Percentiles rank a stretch among this genome's conserved stretches.
phyloP scores from a whole-genome alignment of 192 early-diverging fungal genomes.

The Diversispora eburnea region DNA sequence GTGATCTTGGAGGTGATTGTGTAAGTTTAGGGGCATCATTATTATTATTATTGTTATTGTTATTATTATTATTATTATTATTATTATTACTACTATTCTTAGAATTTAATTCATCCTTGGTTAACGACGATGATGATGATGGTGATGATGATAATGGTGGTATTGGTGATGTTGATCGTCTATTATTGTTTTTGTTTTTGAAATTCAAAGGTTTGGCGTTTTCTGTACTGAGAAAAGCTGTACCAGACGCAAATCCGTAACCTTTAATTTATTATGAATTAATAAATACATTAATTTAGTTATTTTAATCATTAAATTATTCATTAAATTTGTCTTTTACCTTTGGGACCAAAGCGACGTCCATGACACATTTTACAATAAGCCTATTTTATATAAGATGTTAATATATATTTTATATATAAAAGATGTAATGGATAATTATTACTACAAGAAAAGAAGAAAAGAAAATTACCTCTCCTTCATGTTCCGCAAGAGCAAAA shows the following conservation, averaged over 20 bases:
- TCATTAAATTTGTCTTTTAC: conserved; percentile 29
- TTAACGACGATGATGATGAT: background rate
- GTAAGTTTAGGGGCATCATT: background rate
- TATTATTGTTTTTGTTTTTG: background rate
- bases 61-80: background rate
- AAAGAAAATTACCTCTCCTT: conserved; percentile 44
- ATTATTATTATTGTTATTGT: background rate
- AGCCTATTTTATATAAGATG: conserved; percentile 35
- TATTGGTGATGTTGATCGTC: background rate
- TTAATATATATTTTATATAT: background rate
- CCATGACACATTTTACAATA: conserved; percentile 56
- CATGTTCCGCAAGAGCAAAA: conserved; percentile 47
- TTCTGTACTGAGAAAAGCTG: conserved; percentile 43
- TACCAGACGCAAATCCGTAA: conserved; percentile 42
- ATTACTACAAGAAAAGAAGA: background rate
- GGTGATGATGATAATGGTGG: conserved; percentile 10
- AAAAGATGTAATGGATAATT: background rate
- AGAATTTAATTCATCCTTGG: no score
- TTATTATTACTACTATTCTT: no score
- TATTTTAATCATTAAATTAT: background rate
- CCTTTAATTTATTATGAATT: conserved; percentile 2
- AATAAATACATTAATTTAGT: background rate
- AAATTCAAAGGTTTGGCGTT: background rate
- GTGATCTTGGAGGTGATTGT: conserved; percentile 21
- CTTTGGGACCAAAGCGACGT: conserved; percentile 56